A percentile compares a stretch with the other conserved stretches of the same genome.
phyloP scores from a whole-genome alignment of 176 grass and related monocot species.

The Raddia distichophylla region DNA sequence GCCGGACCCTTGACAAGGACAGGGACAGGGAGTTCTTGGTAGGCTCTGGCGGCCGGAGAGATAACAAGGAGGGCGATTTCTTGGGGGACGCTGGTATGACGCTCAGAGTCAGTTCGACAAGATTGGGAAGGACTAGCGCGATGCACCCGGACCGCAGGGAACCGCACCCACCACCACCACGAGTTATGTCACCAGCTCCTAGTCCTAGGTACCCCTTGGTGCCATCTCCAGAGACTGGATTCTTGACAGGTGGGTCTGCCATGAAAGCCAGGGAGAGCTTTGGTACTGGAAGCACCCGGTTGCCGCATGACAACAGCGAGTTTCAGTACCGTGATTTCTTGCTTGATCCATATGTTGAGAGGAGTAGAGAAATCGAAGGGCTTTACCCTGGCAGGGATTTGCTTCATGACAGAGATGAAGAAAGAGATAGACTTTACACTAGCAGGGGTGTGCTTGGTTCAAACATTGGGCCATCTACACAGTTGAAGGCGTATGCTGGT shows the following conservation, averaged over 20 bases:
- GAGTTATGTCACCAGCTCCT: not conserved
- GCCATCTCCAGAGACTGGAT: conserved; percentile 35
- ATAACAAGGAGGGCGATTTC: conserved; percentile 18
- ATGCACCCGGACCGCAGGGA: conserved; percentile 37
- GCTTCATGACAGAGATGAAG: conserved; percentile 40
- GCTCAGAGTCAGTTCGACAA: conserved; percentile 26
- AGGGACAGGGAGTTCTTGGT: not conserved
- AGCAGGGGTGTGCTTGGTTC: conserved; percentile 44
- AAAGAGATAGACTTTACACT: conserved; percentile 48
- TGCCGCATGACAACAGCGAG: conserved; percentile 12
- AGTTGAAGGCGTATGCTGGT: conserved; percentile 50
- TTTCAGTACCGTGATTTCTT: conserved; percentile 33
- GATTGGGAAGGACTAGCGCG: conserved; percentile 30
- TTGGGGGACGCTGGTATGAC: not conserved
- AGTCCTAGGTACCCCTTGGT: conserved; percentile 27
- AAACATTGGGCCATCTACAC: conserved; percentile 17
- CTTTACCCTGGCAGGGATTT: conserved; percentile 25
- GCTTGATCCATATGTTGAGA: conserved; percentile 28
- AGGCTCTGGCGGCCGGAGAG: conserved; percentile 1
- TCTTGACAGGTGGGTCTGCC: conserved; percentile 13
- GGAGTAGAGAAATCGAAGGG: conserved; percentile 44
- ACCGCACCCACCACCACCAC: not conserved
- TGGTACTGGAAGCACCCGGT: not conserved
- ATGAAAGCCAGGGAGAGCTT: conserved; percentile 30
- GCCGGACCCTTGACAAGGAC: not conserved